A percentile compares a stretch with the other conserved stretches of the same genome.
phyloP scores from a whole-genome alignment of 441 rosid species.

The Pelargonium australe region DNA sequence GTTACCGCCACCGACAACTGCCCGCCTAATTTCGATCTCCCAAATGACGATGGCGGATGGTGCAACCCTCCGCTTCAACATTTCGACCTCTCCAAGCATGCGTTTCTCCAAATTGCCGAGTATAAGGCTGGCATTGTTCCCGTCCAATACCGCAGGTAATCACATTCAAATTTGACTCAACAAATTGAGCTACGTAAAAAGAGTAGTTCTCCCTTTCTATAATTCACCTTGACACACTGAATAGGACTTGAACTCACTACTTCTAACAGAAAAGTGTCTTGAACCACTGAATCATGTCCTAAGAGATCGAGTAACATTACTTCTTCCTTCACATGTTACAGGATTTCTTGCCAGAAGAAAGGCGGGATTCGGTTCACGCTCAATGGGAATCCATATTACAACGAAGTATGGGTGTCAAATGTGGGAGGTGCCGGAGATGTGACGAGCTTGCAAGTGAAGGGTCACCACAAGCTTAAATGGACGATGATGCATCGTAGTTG shows the following conservation, averaged over 20 bases:
- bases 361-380: conserved; percentile 50
- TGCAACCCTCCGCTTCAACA: conserved; percentile 46
- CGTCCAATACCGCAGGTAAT: conserved; percentile 41
- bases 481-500: conserved; percentile 34
- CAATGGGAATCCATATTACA: conserved; percentile 42
- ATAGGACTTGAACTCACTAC: too few species aligned
- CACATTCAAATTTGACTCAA: not conserved
- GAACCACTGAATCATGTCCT: too few species aligned
- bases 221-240: too few species aligned
- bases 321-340: conserved; percentile 9
- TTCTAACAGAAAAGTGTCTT: too few species aligned
- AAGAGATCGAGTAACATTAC: too few species aligned
- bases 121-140: conserved; percentile 39
- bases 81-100: conserved; percentile 50
- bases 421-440: conserved; percentile 54
- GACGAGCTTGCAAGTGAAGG: conserved; percentile 33
- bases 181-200: not conserved
- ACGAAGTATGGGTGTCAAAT: conserved; percentile 34
- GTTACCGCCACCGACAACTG: conserved; percentile 51
- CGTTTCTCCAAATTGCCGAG: conserved; percentile 33
- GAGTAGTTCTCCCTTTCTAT: not conserved
- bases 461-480: conserved; percentile 35
- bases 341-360: conserved; percentile 46
- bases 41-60: conserved; percentile 45
- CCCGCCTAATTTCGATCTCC: conserved; percentile 37